Evolutionary conservation across 2,329 filamentous ascomycete genomes (phyloP), one percentile per base, ranked within the genome.

Genomic region (Colletotrichum eleusines): DNA sequence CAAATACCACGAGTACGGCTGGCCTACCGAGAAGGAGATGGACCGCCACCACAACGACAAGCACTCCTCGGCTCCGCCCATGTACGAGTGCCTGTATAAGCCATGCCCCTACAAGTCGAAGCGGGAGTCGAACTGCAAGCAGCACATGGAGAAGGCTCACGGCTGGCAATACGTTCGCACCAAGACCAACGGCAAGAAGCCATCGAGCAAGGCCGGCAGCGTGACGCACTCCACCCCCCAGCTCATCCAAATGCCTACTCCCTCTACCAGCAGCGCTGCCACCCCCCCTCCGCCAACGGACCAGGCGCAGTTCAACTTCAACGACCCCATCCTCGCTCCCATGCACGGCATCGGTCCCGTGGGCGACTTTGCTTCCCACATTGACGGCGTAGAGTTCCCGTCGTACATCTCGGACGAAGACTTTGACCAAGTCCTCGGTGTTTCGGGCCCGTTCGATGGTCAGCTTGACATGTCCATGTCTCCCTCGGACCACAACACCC

Each of bases 71-170:
- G 87, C 90, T 42, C 95, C 96, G 5, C 86, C 90, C 53, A 90
- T 97, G 84, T 97, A 90, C 81, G 90, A 93, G 83, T 99, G 96
- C 83, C 83, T 90, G 58, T 98, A 88, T 82, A 87, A 90, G 76
- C 92, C 92, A 31, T 98, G 96, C 86, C 90, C 93, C 0, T 98
- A 98, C 84, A 92, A 94, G 78, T 97, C 95, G 14, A 98, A 98
- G 86, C 92, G 95, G 70, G 93, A 97, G 84, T 96, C 93, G 73
- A 98, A 98, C 81, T 97, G 94, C 88, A 98, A 98, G 80, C 95
- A 98, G 81, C 95, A 98, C 83, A 98, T 98, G 95, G 95, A 98
- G 84, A 98, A 98, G 82, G 92, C 94, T 0, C 95, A 98, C 77
- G 91, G 91, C 69, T 97, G 94, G 92, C 86, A 87, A n/a, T 98